These are phyloP conservation scores for Stemphylium lycopersici DNA, from an alignment of 2,329 filamentous ascomycete species.

Conservation along the genomic window DNA sequence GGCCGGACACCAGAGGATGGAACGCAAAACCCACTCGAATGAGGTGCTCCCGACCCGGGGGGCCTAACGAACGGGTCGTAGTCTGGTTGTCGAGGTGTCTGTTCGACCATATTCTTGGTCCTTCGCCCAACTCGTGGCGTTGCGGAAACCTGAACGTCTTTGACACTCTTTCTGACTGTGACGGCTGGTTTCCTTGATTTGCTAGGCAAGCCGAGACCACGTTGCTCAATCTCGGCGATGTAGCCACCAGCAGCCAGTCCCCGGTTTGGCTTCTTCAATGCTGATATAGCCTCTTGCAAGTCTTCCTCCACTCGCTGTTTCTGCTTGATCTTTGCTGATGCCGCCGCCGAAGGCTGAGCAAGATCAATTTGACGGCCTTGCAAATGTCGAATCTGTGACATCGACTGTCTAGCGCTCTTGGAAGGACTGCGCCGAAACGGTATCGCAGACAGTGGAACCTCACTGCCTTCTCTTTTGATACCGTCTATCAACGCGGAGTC, in stretches of 20 bases:
- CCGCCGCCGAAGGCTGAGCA: constrained; percentile 58
- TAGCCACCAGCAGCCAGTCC: constrained; percentile 70
- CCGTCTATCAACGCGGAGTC: constrained; percentile 63
- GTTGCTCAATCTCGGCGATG: constrained; percentile 70
- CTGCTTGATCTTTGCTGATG: constrained; percentile 66
- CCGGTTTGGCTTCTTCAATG: constrained; percentile 77
- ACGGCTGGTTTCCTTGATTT: constrained; percentile 39
- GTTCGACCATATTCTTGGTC: constrained; percentile 41
- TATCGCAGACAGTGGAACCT: constrained; percentile 61
- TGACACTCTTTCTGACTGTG: constrained; percentile 35
- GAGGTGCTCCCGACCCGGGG: constrained; percentile 22
- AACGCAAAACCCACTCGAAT: constrained; percentile 44
- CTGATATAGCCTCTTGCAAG: constrained; percentile 74
- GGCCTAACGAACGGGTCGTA: constrained; percentile 31
- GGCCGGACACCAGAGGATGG: constrained; percentile 50
- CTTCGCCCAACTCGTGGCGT: constrained; percentile 49
- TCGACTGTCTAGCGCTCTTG: constrained; percentile 42
- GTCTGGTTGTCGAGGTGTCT: constrained; percentile 37
- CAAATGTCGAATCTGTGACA: constrained; percentile 54
- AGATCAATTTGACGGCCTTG: constrained; percentile 62
- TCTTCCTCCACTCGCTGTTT: constrained; percentile 73
- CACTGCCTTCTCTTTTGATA: constrained; percentile 73
- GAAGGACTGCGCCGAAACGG: constrained; percentile 55
- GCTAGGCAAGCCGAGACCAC: constrained; percentile 41
- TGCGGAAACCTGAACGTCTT: constrained; percentile 50